phyloP scores from a whole-genome alignment of 2,329 filamentous ascomycete genomes.

The Alternaria alternata region DNA sequence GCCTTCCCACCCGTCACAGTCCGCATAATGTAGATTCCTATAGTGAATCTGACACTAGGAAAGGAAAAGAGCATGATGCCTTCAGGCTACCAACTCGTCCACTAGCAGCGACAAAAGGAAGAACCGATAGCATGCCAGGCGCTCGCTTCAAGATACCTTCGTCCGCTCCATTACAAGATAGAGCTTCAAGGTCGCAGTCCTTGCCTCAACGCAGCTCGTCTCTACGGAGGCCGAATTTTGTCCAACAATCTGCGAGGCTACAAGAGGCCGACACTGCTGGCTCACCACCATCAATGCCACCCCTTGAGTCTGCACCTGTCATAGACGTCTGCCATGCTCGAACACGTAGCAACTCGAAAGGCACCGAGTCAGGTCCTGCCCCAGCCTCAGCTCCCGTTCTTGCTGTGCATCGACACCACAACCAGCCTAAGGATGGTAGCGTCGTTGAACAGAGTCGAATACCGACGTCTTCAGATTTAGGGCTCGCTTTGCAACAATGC shows the following conservation, averaged over 20 bases:
- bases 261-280: constrained; percentile 10
- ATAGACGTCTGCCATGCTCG: constrained; percentile 1
- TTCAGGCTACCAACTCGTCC: constrained; percentile 14
- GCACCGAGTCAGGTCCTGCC: background rate
- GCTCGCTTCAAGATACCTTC: constrained; percentile 31
- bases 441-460: constrained; percentile 6
- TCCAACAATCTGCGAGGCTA: constrained; percentile 19
- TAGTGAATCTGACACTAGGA: background rate
- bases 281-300: constrained; percentile 31
- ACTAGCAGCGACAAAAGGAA: constrained; percentile 13
- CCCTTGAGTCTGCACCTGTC: constrained; percentile 9
- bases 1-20: background rate
- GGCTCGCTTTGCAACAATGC: constrained; percentile 36
- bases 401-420: background rate
- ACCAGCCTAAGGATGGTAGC: background rate
- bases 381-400: background rate
- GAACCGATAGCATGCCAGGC: constrained; percentile 10
- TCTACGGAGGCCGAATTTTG: constrained; percentile 23
- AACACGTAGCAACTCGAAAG: background rate
- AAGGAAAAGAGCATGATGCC: constrained; percentile 9
- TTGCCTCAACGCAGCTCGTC: constrained; percentile 32
- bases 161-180: constrained; percentile 21
- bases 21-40: constrained; percentile 18
- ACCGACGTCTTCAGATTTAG: constrained; percentile 34
- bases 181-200: constrained; percentile 33